A percentile compares a stretch with the other conserved stretches of the same genome.
Conservation (phyloP, 768 basidiomycete genomes). For the Boletellus ananiceps region DNA sequence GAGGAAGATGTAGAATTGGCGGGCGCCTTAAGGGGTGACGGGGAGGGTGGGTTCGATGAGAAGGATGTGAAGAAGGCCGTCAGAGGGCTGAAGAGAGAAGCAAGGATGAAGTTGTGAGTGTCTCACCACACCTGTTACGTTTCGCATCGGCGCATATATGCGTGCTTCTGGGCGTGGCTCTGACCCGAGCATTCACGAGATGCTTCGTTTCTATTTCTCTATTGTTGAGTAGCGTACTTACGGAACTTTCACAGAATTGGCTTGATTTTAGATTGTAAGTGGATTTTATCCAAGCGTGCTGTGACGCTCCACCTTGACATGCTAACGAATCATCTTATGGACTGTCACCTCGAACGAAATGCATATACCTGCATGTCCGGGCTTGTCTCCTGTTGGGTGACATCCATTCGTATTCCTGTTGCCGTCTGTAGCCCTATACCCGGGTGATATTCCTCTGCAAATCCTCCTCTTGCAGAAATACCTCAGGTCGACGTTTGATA, state of each 20-base stretch:
- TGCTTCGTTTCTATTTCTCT: background rate
- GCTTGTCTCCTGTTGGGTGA: background rate
- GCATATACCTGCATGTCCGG: background rate
- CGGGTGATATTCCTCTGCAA: conserved; percentile 81
- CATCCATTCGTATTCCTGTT: conserved; percentile 9
- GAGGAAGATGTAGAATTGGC: conserved; percentile 42
- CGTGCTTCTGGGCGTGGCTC: background rate
- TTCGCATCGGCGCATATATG: background rate
- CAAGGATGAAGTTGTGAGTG: conserved; percentile 70
- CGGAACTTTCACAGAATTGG: conserved; percentile 18
- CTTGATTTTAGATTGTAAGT: conserved; percentile 27
- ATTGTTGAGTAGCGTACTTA: conserved; percentile 7
- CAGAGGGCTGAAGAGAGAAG: conserved; percentile 57
- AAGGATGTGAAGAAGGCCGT: conserved; percentile 62
- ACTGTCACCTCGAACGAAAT: background rate
- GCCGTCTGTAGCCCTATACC: conserved; percentile 55
- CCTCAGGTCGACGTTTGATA: conserved; percentile 74
- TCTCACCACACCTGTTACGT: background rate
- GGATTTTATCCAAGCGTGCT: background rate
- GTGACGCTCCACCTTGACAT: background rate
- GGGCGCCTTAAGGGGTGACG: conserved; percentile 43
- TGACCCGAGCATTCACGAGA: background rate
- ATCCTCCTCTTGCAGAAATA: conserved; percentile 85
- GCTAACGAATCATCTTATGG: conserved; percentile 5
- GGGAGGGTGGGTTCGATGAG: conserved; percentile 61